These are phyloP conservation scores for Oldenlandia corymbosa DNA, from an alignment of 257 asterid genomes.

Conservation along the genomic window DNA sequence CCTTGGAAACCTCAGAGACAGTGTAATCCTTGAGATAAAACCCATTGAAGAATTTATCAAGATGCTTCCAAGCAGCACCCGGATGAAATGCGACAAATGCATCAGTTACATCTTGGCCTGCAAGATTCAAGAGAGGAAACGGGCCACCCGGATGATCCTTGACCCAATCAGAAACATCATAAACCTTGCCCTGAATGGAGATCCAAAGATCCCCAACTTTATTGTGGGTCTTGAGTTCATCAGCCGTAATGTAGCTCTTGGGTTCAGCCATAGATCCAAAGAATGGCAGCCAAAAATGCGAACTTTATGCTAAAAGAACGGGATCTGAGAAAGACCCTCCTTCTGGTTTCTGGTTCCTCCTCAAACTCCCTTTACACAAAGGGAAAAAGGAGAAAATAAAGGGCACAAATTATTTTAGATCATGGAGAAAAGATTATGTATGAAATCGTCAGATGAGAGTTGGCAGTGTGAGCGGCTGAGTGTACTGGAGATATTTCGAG, in stretches of 20 bases:
- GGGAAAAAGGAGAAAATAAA: background rate
- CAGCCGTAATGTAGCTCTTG: slow-evolving; percentile 52
- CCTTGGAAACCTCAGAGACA: slow-evolving; percentile 67
- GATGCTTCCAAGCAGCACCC: slow-evolving; percentile 55
- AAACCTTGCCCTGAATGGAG: slow-evolving; percentile 80
- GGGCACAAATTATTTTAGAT: background rate
- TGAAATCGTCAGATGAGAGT: background rate
- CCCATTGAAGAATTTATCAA: slow-evolving; percentile 57
- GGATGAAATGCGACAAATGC: slow-evolving; percentile 87
- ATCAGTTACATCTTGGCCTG: slow-evolving; percentile 87
- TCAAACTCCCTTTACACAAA: background rate
- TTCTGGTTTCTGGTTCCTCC: background rate
- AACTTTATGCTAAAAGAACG: background rate
- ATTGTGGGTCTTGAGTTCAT: slow-evolving; percentile 69
- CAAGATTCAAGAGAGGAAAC: slow-evolving; percentile 60
- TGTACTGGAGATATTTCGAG: background rate
- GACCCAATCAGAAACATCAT: slow-evolving; percentile 78
- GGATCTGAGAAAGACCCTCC: slow-evolving; percentile 22
- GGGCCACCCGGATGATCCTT: slow-evolving; percentile 84
- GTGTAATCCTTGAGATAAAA: slow-evolving; percentile 44
- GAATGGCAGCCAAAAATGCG: background rate
- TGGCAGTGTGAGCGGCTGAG: background rate
- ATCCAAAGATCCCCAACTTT: slow-evolving; percentile 84
- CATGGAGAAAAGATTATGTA: slow-evolving; percentile 7
- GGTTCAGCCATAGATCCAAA: slow-evolving; percentile 34